Evolutionary conservation across 345 rosid species (phyloP), one percentile per base, ranked within the genome.

Genomic region (Hibiscus tridactylites): DNA sequence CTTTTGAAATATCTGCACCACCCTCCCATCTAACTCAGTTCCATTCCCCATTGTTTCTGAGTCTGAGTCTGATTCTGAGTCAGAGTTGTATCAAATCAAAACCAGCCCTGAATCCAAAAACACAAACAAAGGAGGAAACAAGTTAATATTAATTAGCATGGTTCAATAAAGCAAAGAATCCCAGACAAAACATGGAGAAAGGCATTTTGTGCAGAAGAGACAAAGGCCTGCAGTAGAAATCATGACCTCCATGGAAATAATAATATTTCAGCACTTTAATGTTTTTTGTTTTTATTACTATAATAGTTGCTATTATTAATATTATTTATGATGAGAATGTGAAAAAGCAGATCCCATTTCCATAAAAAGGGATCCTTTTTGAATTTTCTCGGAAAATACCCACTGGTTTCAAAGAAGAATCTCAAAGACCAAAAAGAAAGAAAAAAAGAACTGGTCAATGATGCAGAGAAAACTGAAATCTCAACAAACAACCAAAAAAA

Each of bases 1-100:
- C 84, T 85, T 82, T 31, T 86, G 87, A 82, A 89, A 91, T 57
- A 84, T 84, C 83, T 89, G 91, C 79, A 88, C 73, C 46, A 86
- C 75, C 87, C 84, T 89, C 64, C 81, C 64, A 56, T 91, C 90
- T 33, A 88, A 71, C 71, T 84, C 83, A 69, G 76, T 76, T 76
- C 85, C 87, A 77, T 79, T 82, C 70, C 87, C 93, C 93, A 88
- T 90, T 61, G 9, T 52, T 66, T 21, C 24, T 21, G 24, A 21
- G 24, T 21, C 24, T 21, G 24, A 21, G 24, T 21, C 24, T 21
- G 24, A 21, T 68, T 68, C 6, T 54, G 47, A 65, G 65, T 76
- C 76, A 71, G 61, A 63, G 37, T 59, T 57, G 26, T 71, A 73
- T 76, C 74, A 65, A 76, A 71, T 65, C 81, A 78, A 71, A 75